These are phyloP conservation scores for Vachellia collinsii DNA, from an alignment of 306 rosid genomes.

Conservation along the genomic window DNA sequence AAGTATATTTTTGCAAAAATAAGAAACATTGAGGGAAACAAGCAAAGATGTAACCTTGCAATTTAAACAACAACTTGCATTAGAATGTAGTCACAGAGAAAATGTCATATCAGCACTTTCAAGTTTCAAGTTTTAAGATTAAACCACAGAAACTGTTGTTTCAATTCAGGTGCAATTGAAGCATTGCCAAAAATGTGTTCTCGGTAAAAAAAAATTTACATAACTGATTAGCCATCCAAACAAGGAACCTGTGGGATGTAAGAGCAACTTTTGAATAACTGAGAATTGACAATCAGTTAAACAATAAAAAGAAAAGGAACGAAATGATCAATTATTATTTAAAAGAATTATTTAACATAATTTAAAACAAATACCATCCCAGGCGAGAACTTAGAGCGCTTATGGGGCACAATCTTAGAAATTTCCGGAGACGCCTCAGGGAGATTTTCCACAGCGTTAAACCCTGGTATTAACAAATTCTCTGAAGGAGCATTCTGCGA, in stretches of 20 bases:
- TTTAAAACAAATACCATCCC: constrained; percentile 71
- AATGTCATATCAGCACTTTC: neutral
- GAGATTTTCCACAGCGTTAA: constrained; percentile 26
- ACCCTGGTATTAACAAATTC: constrained; percentile 24
- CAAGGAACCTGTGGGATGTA: neutral
- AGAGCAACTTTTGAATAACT: neutral
- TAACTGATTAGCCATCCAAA: neutral
- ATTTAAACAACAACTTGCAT: constrained; percentile 19
- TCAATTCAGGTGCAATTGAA: constrained; percentile 10
- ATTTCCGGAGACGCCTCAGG: constrained; percentile 68
- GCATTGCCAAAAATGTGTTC: neutral
- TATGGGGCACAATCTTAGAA: constrained; percentile 55
- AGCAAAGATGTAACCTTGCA: constrained; percentile 20
- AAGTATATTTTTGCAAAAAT: constrained; percentile 26
- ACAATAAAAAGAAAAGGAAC: neutral
- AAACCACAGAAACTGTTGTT: neutral
- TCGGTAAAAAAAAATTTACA: neutral
- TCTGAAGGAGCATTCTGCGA: constrained; percentile 50
- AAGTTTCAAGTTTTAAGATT: neutral
- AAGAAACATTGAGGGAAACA: constrained; percentile 13
- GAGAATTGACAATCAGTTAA: neutral
- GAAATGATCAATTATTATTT: neutral
- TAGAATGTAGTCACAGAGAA: neutral
- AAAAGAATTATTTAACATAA: neutral
- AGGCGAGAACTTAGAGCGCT: constrained; percentile 88